A percentile compares a stretch with the other conserved stretches of the same genome.
These are phyloP conservation scores for Candida andamanensis DNA, from an alignment of 805 yeast species.

Conservation along the genomic window DNA sequence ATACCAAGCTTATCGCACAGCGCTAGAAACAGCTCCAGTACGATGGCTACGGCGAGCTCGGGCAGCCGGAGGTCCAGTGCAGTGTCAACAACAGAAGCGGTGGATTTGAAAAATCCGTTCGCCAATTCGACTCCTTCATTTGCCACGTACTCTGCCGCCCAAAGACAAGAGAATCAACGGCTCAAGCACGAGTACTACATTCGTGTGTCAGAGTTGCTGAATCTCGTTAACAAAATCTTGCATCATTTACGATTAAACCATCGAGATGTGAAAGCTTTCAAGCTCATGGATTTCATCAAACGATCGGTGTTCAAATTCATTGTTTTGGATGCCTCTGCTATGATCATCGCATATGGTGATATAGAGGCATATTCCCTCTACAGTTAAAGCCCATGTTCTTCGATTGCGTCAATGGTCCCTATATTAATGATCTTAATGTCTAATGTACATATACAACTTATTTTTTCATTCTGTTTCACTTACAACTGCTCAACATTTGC, in stretches of 20 bases:
- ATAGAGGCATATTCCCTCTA: slow-evolving; percentile 13
- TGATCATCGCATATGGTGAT: slow-evolving; percentile 30
- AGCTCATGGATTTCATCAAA: slow-evolving; percentile 33
- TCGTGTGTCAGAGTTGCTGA: slow-evolving; percentile 18
- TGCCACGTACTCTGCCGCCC: slow-evolving; percentile 11
- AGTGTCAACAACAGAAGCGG: slow-evolving; percentile 5
- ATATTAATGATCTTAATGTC: slow-evolving; percentile 1
- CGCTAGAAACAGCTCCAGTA: slow-evolving; percentile 18
- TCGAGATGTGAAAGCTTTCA: slow-evolving; percentile 15
- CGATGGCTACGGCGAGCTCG: slow-evolving; percentile 16
- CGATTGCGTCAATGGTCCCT: neutral
- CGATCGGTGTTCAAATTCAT: slow-evolving; percentile 30
- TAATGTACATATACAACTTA: slow-evolving; percentile 4
- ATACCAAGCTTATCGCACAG: slow-evolving; percentile 12
- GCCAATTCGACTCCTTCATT: slow-evolving; percentile 7
- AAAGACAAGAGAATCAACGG: slow-evolving; percentile 26
- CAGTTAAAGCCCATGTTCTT: slow-evolving; percentile 5
- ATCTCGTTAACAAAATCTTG: slow-evolving; percentile 6
- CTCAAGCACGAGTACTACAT: slow-evolving; percentile 31
- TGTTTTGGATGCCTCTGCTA: slow-evolving; percentile 30
- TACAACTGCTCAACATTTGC: slow-evolving; percentile 85
- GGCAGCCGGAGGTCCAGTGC: slow-evolving; percentile 12
- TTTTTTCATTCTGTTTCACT: slow-evolving; percentile 13
- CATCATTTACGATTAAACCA: slow-evolving; percentile 3
- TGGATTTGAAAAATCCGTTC: slow-evolving; percentile 9